Evolutionary conservation across 345 rosid genomes (phyloP).

Genomic region (Euphorbia peplus): DNA sequence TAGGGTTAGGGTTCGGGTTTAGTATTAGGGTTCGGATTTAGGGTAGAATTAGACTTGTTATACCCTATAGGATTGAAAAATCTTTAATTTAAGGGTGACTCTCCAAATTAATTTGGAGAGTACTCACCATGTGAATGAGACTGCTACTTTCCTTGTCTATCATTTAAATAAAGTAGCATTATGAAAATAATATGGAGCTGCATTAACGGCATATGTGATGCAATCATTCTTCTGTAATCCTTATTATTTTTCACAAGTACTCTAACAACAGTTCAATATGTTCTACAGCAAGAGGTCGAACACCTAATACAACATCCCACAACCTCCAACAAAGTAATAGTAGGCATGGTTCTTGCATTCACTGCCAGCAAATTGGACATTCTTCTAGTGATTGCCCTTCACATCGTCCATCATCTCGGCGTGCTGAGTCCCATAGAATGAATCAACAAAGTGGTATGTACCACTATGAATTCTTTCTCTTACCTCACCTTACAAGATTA

Average conservation of each 20-base stretch:
- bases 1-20: too few relatives aligned
- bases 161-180: background rate
- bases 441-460: constrained; percentile 58
- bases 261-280: constrained; percentile 13
- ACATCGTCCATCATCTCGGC: constrained; percentile 42
- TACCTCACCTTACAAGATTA: background rate
- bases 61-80: too few relatives aligned
- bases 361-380: constrained; percentile 85
- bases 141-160: background rate
- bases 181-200: background rate
- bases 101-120: too few relatives aligned
- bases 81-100: too few relatives aligned
- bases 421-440: constrained; percentile 39
- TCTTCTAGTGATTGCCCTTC: constrained; percentile 68
- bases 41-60: too few relatives aligned
- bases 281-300: constrained; percentile 56
- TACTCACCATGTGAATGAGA: too few relatives aligned
- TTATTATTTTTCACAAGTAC: background rate
- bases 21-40: too few relatives aligned
- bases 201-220: background rate
- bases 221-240: background rate
- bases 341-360: constrained; percentile 52
- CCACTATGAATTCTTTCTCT: constrained; percentile 4
- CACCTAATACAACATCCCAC: constrained; percentile 42
- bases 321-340: constrained; percentile 51